phyloP scores from a whole-genome alignment of 768 basidiomycete species.

The Lactarius tabidus region DNA sequence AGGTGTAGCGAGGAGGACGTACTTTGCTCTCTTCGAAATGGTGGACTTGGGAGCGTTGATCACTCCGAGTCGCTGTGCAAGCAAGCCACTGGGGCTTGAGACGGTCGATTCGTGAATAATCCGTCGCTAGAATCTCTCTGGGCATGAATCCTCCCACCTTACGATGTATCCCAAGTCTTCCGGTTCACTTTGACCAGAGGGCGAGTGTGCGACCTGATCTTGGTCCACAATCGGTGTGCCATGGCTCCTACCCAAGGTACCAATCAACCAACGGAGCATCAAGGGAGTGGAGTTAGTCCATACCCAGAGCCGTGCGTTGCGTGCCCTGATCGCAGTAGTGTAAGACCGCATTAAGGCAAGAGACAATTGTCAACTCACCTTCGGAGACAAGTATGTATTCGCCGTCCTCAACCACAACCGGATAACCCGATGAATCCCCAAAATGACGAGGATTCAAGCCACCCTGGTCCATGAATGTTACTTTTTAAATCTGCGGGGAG shows the following conservation, averaged over 20 bases:
- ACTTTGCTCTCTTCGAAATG: slow-evolving; percentile 1
- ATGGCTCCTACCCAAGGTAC: neutral
- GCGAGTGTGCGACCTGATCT: neutral
- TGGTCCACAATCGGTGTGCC: neutral
- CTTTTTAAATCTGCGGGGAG: neutral
- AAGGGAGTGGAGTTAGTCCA: neutral
- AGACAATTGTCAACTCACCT: slow-evolving; percentile 3
- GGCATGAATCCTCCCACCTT: slow-evolving; percentile 6
- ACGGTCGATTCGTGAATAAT: neutral
- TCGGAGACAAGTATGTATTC: neutral
- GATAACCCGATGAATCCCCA: neutral
- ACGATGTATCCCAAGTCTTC: neutral
- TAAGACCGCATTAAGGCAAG: neutral
- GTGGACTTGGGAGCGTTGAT: neutral
- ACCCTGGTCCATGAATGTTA: neutral
- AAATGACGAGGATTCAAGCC: neutral
- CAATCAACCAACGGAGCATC: neutral
- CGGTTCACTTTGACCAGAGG: neutral
- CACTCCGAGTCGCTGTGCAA: neutral
- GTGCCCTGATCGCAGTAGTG: neutral
- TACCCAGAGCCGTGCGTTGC: slow-evolving; percentile 7
- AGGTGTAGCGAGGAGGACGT: neutral
- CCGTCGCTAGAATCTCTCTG: neutral
- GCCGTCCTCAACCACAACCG: neutral
- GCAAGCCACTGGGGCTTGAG: neutral